Percentiles rank a stretch among this genome's conserved stretches.
Conservation (phyloP, 768 basidiomycete species). For the Phlegmacium glaucopus region DNA sequence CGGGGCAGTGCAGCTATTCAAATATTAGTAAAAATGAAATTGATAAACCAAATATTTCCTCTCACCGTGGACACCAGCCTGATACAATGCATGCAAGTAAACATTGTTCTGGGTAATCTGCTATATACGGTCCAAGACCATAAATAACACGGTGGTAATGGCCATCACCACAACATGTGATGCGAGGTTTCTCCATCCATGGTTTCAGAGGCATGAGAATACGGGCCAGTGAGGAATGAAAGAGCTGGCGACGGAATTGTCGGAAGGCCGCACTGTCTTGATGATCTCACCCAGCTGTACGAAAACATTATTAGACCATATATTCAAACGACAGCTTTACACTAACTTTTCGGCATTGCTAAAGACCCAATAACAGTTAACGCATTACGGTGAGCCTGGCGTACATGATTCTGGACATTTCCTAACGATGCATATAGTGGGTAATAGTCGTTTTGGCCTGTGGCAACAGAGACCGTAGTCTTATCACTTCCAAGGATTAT, state of each 20-base stretch:
- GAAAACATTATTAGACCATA: neutral
- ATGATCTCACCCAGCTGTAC: neutral
- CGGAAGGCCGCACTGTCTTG: conserved; percentile 12
- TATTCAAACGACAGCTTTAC: conserved; percentile 1
- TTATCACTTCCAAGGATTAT: conserved; percentile 16
- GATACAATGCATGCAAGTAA: conserved; percentile 27
- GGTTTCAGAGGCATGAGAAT: conserved; percentile 20
- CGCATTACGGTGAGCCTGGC: too few relatives aligned
- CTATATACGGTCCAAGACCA: conserved; percentile 30
- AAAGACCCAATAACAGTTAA: too few relatives aligned
- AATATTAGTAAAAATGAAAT: neutral
- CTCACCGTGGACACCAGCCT: conserved; percentile 24
- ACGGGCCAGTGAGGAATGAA: conserved; percentile 22
- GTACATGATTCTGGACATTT: too few relatives aligned
- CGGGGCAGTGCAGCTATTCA: conserved; percentile 8
- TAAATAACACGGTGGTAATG: conserved; percentile 17
- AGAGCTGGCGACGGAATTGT: conserved; percentile 25
- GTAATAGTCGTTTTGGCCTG: conserved; percentile 14
- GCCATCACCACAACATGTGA: conserved; percentile 25
- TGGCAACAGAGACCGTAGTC: conserved; percentile 18
- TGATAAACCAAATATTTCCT: conserved; percentile 1
- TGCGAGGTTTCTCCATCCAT: conserved; percentile 24
- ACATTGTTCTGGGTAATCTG: conserved; percentile 35
- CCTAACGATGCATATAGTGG: too few relatives aligned
- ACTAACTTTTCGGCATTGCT: too few relatives aligned